phyloP scores from a whole-genome alignment of 257 asterid species.

The Forsythia suspensa region DNA sequence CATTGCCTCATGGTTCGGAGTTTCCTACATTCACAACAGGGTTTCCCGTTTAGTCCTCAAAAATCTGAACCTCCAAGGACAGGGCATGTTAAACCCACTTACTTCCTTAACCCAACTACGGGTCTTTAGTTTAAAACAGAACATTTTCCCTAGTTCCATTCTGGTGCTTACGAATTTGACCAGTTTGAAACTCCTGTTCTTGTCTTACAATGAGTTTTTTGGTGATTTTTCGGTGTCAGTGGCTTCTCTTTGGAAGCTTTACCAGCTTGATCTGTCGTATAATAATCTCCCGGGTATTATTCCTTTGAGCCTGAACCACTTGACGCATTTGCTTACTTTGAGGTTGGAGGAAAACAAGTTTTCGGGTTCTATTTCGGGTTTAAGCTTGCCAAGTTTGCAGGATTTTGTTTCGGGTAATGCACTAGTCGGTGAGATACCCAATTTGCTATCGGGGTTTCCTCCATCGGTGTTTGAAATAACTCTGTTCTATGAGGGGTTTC shows the following conservation, averaged over 20 bases:
- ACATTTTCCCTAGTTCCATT: slow-evolving; percentile 55
- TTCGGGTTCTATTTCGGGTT: too few relatives aligned
- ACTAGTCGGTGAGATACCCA: slow-evolving; percentile 52
- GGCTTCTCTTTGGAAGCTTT: background rate
- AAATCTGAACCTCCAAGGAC: slow-evolving; percentile 28
- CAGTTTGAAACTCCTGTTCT: too few relatives aligned
- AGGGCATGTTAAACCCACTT: too few relatives aligned
- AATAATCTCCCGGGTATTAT: too few relatives aligned
- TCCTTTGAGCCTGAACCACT: too few relatives aligned
- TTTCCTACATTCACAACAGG: slow-evolving; percentile 60
- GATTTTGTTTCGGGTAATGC: slow-evolving; percentile 20
- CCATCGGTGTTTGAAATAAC: slow-evolving; percentile 40
- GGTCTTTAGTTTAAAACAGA: slow-evolving; percentile 63
- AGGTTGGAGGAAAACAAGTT: too few relatives aligned
- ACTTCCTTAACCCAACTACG: slow-evolving; percentile 35
- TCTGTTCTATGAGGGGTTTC: too few relatives aligned
- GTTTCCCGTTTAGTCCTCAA: slow-evolving; percentile 77
- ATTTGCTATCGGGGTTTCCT: slow-evolving; percentile 53
- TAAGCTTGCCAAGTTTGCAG: too few relatives aligned
- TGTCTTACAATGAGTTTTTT: slow-evolving; percentile 37
- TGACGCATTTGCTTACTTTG: too few relatives aligned
- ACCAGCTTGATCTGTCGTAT: too few relatives aligned
- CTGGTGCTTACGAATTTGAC: slow-evolving; percentile 65
- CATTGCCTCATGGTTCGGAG: slow-evolving; percentile 58
- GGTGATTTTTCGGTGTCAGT: slow-evolving; percentile 56